phyloP scores from a whole-genome alignment of 805 yeast genomes.

The Yamadazyma nakazawae region DNA sequence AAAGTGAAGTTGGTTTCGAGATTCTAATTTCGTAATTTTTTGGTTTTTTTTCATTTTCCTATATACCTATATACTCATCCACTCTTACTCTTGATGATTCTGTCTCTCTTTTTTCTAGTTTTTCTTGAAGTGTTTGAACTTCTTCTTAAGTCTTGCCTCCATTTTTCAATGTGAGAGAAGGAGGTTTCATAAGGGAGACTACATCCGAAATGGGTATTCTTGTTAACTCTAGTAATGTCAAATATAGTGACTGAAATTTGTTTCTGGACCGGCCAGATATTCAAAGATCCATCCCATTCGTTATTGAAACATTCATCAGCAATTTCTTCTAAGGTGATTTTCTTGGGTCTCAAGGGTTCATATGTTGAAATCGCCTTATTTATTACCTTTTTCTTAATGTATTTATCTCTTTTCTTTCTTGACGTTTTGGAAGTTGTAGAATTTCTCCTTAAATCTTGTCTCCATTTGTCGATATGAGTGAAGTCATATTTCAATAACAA shows the following conservation, averaged over 20 bases:
- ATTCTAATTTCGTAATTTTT: too few species aligned
- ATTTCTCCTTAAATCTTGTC: neutral
- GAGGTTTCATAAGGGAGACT: neutral
- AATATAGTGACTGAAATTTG: neutral
- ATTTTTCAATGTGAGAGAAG: neutral
- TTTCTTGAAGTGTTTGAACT: conserved; percentile 2
- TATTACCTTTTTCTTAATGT: too few species aligned
- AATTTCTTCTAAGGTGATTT: neutral
- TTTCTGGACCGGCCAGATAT: neutral
- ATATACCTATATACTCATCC: neutral
- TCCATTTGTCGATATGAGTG: neutral
- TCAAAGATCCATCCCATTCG: neutral
- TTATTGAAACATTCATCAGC: neutral
- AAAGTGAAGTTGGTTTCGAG: too few species aligned
- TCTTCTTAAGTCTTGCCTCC: conserved; percentile 2
- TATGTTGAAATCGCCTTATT: too few species aligned
- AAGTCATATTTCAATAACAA: neutral
- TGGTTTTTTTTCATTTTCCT: neutral
- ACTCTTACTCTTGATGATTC: neutral
- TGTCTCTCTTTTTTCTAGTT: neutral
- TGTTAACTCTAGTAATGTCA: neutral
- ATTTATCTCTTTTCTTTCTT: neutral
- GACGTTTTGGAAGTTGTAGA: neutral
- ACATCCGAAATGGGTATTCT: neutral
- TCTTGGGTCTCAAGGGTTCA: neutral